phyloP scores from a whole-genome alignment of 768 basidiomycete species.

The Pholiota molesta region DNA sequence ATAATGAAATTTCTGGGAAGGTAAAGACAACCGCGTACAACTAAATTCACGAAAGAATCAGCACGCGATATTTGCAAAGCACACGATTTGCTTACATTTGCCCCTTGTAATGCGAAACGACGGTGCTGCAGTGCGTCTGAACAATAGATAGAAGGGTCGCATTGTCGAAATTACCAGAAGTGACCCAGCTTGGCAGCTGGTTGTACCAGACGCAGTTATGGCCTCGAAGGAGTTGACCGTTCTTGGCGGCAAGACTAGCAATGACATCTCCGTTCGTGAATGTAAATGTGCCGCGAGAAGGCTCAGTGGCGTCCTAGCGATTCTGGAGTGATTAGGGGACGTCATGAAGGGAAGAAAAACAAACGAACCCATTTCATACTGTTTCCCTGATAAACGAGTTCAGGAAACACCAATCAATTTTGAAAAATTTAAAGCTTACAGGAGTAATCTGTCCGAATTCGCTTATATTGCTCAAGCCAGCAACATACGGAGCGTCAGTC shows the following conservation, averaged over 20 bases:
- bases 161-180: constrained; percentile 43
- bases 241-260: constrained; percentile 44
- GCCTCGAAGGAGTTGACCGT: constrained; percentile 51
- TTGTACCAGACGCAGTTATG: constrained; percentile 54
- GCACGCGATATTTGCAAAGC: background rate
- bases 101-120: constrained; percentile 57
- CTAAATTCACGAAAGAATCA: background rate
- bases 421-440: constrained; percentile 20
- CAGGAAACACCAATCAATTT: background rate
- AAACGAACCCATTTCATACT: constrained; percentile 57
- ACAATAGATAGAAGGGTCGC: constrained; percentile 46
- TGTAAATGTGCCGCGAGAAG: constrained; percentile 46
- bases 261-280: constrained; percentile 48
- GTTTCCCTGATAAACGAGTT: constrained; percentile 32
- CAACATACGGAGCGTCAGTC: constrained; percentile 42
- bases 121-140: constrained; percentile 48
- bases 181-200: constrained; percentile 56
- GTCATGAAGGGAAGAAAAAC: background rate
- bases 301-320: constrained; percentile 54
- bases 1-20: background rate
- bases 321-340: background rate
- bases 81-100: constrained; percentile 37
- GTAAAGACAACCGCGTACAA: constrained; percentile 21
- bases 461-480: constrained; percentile 37
- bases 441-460: constrained; percentile 51